Evolutionary conservation across 371 early-diverging fungal species (phyloP).

Genomic region (Actinomortierella wolfii): DNA sequence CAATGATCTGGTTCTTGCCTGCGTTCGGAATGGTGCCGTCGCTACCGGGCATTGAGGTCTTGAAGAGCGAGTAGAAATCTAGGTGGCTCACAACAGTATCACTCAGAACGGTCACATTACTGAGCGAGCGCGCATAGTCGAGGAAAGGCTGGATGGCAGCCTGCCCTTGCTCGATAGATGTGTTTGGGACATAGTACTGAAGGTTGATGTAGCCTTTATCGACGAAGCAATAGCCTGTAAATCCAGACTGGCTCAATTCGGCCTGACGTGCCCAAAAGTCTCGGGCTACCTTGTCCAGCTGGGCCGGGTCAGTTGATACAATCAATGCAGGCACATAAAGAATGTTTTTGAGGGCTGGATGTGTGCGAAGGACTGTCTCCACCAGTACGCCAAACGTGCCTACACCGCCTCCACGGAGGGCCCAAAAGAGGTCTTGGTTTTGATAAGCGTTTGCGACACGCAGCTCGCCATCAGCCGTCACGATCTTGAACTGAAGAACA

Average conservation of each 20-base stretch:
- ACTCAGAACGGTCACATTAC: not conserved
- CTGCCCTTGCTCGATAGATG: no score
- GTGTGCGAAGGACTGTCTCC: conserved; percentile 3
- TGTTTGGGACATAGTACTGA: no score
- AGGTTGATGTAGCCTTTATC: no score
- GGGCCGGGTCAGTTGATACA: no score
- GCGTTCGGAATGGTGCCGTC: not conserved
- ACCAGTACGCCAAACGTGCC: conserved; percentile 8
- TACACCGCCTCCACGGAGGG: conserved; percentile 8
- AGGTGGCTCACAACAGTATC: not conserved
- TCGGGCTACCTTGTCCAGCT: no score
- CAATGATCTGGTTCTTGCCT: conserved; percentile 17
- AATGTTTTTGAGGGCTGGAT: conserved; percentile 4
- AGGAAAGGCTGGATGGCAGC: conserved; percentile 6
- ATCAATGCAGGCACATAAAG: no score
- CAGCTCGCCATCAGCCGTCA: not conserved
- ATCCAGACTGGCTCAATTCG: no score
- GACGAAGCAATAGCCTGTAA: no score
- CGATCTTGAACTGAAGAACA: not conserved
- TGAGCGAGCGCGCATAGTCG: conserved; percentile 3
- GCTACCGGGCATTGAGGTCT: no score
- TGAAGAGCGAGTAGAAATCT: not conserved
- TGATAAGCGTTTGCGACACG: conserved; percentile 8
- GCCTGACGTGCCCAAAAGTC: no score
- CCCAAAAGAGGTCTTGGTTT: conserved; percentile 10